phyloP scores from a whole-genome alignment of 192 early-diverging fungal species.

The Coemansia furcata region DNA sequence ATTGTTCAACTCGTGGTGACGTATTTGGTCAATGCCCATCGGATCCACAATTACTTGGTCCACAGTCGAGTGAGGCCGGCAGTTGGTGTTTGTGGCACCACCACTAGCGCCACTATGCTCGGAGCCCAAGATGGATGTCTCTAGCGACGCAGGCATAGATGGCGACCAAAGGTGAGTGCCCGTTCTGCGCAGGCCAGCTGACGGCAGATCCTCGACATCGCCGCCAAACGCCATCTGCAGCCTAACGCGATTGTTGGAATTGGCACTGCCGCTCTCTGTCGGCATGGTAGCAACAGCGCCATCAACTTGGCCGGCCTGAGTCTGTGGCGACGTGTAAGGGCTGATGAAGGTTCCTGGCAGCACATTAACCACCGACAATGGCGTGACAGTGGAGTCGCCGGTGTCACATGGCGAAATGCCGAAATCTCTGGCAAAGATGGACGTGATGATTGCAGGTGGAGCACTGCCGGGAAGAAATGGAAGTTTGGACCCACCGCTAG shows the following conservation, averaged over 20 bases:
- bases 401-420: slow-evolving; percentile 31
- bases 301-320: background rate
- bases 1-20: background rate
- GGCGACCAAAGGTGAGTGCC: slow-evolving; percentile 19
- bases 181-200: background rate
- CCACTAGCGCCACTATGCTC: background rate
- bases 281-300: background rate
- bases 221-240: slow-evolving; percentile 20
- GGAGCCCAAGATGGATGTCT: background rate
- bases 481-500: background rate
- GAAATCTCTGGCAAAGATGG: slow-evolving; percentile 12
- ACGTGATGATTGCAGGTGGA: slow-evolving; percentile 35
- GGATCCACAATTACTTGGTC: background rate
- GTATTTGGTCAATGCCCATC: background rate
- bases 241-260: background rate
- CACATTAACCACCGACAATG: slow-evolving; percentile 50
- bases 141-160: slow-evolving; percentile 14
- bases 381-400: slow-evolving; percentile 37
- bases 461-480: background rate
- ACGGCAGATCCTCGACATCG: slow-evolving; percentile 16
- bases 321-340: slow-evolving; percentile 16
- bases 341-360: slow-evolving; percentile 16
- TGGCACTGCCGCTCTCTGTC: background rate
- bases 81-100: background rate
- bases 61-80: slow-evolving; percentile 21